Evolutionary conservation across 768 basidiomycete species (phyloP).

Genomic region (Hortiboletus campestris): DNA sequence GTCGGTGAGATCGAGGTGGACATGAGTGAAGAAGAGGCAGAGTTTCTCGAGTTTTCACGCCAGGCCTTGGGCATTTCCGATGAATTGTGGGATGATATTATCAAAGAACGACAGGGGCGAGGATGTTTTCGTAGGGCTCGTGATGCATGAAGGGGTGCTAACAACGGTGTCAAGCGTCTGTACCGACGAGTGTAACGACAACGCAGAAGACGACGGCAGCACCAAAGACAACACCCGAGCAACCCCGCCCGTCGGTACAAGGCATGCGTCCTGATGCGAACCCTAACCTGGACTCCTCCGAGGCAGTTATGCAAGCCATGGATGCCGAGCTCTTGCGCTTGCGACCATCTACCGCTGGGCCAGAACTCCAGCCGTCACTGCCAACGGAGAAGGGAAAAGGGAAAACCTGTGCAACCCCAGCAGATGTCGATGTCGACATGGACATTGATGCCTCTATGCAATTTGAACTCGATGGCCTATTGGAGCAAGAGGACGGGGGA

Average conservation of each 20-base stretch:
- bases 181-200: slow-evolving; percentile 38
- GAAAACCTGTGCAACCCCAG: slow-evolving; percentile 30
- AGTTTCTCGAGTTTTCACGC: slow-evolving; percentile 92
- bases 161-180: slow-evolving; percentile 48
- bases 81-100: slow-evolving; percentile 86
- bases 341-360: slow-evolving; percentile 27
- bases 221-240: slow-evolving; percentile 11
- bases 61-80: slow-evolving; percentile 87
- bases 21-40: slow-evolving; percentile 91
- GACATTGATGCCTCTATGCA: slow-evolving; percentile 90
- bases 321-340: slow-evolving; percentile 72
- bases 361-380: slow-evolving; percentile 16
- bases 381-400: slow-evolving; percentile 49
- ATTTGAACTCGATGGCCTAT: slow-evolving; percentile 67
- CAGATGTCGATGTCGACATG: slow-evolving; percentile 47
- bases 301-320: slow-evolving; percentile 95
- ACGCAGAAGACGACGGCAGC: slow-evolving; percentile 1
- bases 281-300: slow-evolving; percentile 84
- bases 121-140: slow-evolving; percentile 43
- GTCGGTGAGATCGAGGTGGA: slow-evolving; percentile 85
- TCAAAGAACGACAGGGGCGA: slow-evolving; percentile 70
- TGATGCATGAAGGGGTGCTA: not conserved
- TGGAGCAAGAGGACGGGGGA: slow-evolving; percentile 47
- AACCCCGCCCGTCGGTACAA: slow-evolving; percentile 23
- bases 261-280: slow-evolving; percentile 49